Evolutionary conservation across 768 basidiomycete species (phyloP), one percentile per base, ranked within the genome.

Genomic region (Pisolithus orientalis): DNA sequence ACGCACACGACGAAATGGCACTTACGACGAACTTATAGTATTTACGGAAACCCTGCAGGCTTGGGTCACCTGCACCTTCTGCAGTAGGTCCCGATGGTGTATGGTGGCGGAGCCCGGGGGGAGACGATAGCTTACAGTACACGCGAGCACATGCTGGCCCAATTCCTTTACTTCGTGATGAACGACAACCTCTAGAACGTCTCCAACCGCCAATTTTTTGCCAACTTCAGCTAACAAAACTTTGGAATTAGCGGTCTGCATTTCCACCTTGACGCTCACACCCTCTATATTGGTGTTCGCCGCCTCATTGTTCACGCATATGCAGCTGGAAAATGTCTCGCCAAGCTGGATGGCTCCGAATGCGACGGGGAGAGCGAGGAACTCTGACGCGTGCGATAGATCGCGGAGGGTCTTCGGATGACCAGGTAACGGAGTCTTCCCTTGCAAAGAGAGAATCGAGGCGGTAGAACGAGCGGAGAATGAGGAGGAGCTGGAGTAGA

Each of bases 101-200:
- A 25, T 72, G 68, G n/a, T 72, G 68, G n/a, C 80, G 78, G 43
- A 74, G 69, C 52, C 79, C 78, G 14, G 78, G 75, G 3, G 85
- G 84, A 10, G 74, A n/a, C 80, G 83, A 73, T 95, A 96, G 24
- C 80, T 79, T 27, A 95, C 88, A 6, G 83, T 83, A 62, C 91
- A 93, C 2, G 84, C 89, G 38, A 97, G 72, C 10, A 94, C 89
- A 66, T 95, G 93, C 62, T 91, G 84, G 1, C 92, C 93, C 17
- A 95, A 75, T 63, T 97, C 94, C 69, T 96, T 96, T 58, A 96
- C 89, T 70, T 97, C 94, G 61, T 91, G 88, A 54, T 82, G 75
- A 1, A 92, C 84, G 14, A 88, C 70, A 40, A 75, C 71, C 63
- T 90, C 85, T 31, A 90, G 60, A 0, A 80, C 80, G 60, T 83